phyloP scores from a whole-genome alignment of 768 basidiomycete genomes.

The Mycena polygramma region DNA sequence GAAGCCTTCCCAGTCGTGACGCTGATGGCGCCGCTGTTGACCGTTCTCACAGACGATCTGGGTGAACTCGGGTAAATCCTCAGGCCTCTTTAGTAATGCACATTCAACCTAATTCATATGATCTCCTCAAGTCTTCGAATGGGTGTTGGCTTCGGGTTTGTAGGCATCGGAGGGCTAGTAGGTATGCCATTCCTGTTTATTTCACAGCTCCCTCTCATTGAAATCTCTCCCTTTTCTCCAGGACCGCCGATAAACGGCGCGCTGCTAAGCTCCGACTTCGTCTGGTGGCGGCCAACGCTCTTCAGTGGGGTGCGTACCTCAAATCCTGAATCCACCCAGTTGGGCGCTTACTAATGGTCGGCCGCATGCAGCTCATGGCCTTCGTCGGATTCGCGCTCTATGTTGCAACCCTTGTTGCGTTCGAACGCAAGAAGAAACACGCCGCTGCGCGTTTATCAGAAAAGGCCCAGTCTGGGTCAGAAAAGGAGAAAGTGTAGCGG shows the following conservation, averaged over 20 bases:
- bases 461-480: too few relatives aligned
- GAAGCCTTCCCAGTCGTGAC: constrained; percentile 42
- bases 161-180: neutral
- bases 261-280: neutral
- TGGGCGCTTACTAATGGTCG: neutral
- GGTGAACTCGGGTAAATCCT: constrained; percentile 51
- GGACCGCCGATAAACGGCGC: constrained; percentile 5
- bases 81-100: too few relatives aligned
- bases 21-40: constrained; percentile 46
- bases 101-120: too few relatives aligned
- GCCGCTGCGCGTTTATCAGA: neutral
- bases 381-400: neutral
- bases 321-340: neutral
- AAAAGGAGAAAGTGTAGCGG: too few relatives aligned
- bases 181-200: neutral
- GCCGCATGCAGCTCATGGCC: neutral
- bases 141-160: constrained; percentile 39
- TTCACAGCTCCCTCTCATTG: neutral
- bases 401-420: neutral
- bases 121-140: constrained; percentile 40
- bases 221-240: neutral
- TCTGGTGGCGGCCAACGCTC: constrained; percentile 8
- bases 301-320: constrained; percentile 3
- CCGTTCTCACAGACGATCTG: constrained; percentile 46
- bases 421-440: neutral